phyloP scores from a whole-genome alignment of 2,329 filamentous ascomycete genomes.

The Scytalidium lignicola region DNA sequence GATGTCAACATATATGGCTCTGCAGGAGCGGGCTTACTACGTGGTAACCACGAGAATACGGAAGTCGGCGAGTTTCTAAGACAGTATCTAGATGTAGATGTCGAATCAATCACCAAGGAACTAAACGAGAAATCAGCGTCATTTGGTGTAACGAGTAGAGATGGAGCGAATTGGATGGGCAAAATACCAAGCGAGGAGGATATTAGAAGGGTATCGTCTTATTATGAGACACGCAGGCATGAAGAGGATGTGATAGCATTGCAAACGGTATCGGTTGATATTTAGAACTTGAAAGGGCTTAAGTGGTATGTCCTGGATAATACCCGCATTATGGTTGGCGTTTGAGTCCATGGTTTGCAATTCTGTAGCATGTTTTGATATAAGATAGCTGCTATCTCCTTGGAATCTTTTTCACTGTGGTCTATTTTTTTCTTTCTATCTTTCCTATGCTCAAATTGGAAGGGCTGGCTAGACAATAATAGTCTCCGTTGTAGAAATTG shows the following conservation, averaged over 20 bases:
- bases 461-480: too few relatives aligned
- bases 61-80: conserved; percentile 81
- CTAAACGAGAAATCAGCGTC: conserved; percentile 35
- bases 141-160: conserved; percentile 9
- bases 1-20: conserved; percentile 97
- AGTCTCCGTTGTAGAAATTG: too few relatives aligned
- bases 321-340: too few relatives aligned
- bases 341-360: too few relatives aligned
- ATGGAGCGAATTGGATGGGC: conserved; percentile 17
- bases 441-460: too few relatives aligned
- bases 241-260: background rate
- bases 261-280: background rate
- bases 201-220: conserved; percentile 1
- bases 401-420: too few relatives aligned
- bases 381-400: too few relatives aligned
- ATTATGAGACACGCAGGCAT: background rate
- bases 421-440: too few relatives aligned
- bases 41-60: conserved; percentile 94
- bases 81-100: conserved; percentile 73
- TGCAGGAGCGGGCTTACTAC: conserved; percentile 54
- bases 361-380: too few relatives aligned
- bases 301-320: too few relatives aligned
- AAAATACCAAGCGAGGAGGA: conserved; percentile 18
- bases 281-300: background rate
- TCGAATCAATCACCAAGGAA: conserved; percentile 72